A percentile compares a stretch with the other conserved stretches of the same genome.
phyloP scores from a whole-genome alignment of 2,329 filamentous ascomycete species.

The Pseudogymnoascus sp. region DNA sequence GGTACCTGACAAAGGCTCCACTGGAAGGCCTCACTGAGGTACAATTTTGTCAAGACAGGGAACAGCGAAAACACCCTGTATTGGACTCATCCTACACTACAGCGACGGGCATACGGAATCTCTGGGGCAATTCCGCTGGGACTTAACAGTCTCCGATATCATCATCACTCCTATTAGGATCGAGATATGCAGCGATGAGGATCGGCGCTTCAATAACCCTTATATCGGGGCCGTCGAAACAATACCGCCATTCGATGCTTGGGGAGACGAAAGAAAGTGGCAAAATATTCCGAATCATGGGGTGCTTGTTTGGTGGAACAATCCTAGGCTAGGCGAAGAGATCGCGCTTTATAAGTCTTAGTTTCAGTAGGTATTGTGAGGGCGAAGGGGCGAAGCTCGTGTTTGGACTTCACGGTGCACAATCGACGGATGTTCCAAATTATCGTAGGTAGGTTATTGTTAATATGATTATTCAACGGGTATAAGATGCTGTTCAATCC shows the following conservation, averaged over 20 bases:
- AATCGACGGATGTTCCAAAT: neutral
- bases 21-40: neutral
- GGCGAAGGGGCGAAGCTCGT: neutral
- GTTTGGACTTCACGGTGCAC: neutral
- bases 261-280: neutral
- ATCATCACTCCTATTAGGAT: neutral
- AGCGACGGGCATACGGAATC: neutral
- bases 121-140: neutral
- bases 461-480: neutral
- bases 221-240: neutral
- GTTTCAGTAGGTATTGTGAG: neutral
- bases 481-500: constrained; percentile 3
- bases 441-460: neutral
- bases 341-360: neutral
- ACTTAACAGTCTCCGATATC: neutral
- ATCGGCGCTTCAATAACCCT: neutral
- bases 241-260: neutral
- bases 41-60: neutral
- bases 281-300: neutral
- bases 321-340: neutral
- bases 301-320: neutral
- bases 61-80: neutral
- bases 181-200: neutral
- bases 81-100: neutral
- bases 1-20: neutral